Conservation (phyloP, 768 basidiomycete species). For the Tricholoma sp. region DNA sequence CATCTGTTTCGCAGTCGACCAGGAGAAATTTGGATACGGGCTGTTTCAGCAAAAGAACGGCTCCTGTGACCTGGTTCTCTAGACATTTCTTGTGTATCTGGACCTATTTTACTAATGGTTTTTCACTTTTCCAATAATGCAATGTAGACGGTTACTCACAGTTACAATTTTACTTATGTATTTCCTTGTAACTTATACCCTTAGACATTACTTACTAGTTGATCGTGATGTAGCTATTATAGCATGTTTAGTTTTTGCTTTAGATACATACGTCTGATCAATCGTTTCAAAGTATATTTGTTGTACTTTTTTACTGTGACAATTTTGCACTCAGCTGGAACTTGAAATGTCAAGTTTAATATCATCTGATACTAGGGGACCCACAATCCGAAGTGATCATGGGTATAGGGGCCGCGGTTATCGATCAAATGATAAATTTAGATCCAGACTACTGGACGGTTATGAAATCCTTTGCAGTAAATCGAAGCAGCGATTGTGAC, state of each 20-base stretch:
- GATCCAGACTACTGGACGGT: neutral
- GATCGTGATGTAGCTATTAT: neutral
- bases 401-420: too few relatives aligned
- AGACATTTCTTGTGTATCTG: neutral
- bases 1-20: conserved; percentile 46
- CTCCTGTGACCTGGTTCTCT: conserved; percentile 29
- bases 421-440: too few relatives aligned
- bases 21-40: conserved; percentile 66
- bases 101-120: neutral
- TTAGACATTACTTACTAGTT: neutral
- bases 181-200: neutral
- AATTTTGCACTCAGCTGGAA: too few relatives aligned
- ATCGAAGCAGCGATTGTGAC: neutral
- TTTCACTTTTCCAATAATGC: neutral
- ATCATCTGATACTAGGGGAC: too few relatives aligned
- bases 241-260: too few relatives aligned
- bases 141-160: neutral
- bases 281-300: too few relatives aligned
- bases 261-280: too few relatives aligned
- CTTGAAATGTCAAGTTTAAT: too few relatives aligned
- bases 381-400: too few relatives aligned
- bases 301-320: too few relatives aligned
- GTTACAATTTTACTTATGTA: neutral
- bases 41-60: conserved; percentile 63
- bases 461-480: neutral